Conservation (phyloP, 495 filamentous ascomycete genomes). For the Lichina pygmaea region DNA sequence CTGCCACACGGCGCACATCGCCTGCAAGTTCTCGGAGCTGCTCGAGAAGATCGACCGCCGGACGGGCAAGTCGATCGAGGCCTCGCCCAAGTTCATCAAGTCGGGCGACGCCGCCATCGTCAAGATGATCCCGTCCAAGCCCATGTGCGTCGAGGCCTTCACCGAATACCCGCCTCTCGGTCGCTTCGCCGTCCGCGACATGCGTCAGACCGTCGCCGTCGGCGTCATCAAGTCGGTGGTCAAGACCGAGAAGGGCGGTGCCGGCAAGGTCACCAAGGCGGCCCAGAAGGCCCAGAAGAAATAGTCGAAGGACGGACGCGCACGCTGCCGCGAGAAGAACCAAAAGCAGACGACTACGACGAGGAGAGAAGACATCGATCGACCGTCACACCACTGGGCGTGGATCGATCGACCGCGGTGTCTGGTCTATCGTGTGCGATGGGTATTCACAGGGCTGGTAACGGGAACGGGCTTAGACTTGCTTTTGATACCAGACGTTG, state of each 20-base stretch:
- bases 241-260: conserved; percentile 25
- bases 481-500: background rate
- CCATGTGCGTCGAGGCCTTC: conserved; percentile 99
- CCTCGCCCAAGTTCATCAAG: conserved; percentile 95
- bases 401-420: no score
- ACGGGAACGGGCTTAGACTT: background rate
- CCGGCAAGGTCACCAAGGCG: conserved; percentile 56
- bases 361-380: no score
- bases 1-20: conserved; percentile 99
- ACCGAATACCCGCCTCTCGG: conserved; percentile 97
- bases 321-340: no score
- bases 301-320: conserved; percentile 11
- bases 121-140: conserved; percentile 99
- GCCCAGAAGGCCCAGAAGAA: conserved; percentile 42
- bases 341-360: no score
- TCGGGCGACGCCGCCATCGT: conserved; percentile 99
- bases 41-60: conserved; percentile 99
- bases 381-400: no score
- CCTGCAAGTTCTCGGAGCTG: conserved; percentile 98
- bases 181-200: conserved; percentile 89
- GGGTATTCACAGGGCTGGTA: background rate
- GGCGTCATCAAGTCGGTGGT: conserved; percentile 62
- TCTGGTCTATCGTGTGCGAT: no score
- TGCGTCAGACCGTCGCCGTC: conserved; percentile 73
- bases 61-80: conserved; percentile 93